phyloP scores from a whole-genome alignment of 768 basidiomycete genomes.

The Lentinula boryana region DNA sequence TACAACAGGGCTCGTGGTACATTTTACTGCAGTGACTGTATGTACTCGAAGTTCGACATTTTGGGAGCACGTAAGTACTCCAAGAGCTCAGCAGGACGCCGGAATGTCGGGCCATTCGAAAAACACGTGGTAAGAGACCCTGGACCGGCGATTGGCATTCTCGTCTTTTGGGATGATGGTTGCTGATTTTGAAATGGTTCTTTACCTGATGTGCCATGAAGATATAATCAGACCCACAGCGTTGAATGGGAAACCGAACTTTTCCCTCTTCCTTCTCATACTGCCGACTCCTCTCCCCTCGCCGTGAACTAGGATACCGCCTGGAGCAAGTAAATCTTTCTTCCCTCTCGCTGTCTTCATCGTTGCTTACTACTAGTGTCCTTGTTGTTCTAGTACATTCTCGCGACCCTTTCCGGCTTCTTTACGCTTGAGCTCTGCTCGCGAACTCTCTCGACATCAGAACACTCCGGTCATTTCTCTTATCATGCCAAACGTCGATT shows the following conservation, averaged over 20 bases:
- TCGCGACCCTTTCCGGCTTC: slow-evolving; percentile 91
- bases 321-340: slow-evolving; percentile 28
- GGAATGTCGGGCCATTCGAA: background rate
- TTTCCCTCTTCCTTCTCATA: slow-evolving; percentile 16
- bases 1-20: background rate
- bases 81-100: background rate
- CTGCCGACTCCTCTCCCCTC: slow-evolving; percentile 28
- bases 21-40: background rate
- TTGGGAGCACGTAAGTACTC: background rate
- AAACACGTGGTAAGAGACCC: background rate
- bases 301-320: slow-evolving; percentile 43
- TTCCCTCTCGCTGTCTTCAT: slow-evolving; percentile 5
- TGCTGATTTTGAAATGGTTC: background rate
- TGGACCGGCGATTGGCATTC: background rate
- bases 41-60: background rate
- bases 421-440: slow-evolving; percentile 68
- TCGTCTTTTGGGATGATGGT: slow-evolving; percentile 1
- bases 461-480: background rate
- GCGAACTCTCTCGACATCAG: slow-evolving; percentile 29
- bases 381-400: slow-evolving; percentile 37
- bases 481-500: background rate
- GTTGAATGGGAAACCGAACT: background rate
- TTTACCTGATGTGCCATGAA: background rate
- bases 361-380: slow-evolving; percentile 18
- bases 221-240: background rate